Conservation (phyloP, 2,329 filamentous ascomycete species). For the Colletotrichum phormii region DNA sequence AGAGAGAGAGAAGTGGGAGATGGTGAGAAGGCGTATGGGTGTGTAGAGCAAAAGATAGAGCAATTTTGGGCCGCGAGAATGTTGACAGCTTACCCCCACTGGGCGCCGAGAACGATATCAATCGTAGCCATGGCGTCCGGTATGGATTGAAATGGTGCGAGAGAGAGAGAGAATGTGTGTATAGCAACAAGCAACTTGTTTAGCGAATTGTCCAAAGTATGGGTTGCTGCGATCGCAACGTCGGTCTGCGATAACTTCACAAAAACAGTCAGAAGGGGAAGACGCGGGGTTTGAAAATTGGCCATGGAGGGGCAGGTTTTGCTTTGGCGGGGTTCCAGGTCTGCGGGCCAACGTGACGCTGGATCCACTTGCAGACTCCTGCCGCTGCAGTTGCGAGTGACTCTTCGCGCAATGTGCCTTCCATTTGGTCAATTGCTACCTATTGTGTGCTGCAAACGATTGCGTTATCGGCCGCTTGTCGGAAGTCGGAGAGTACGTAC, state of each 20-base stretch:
- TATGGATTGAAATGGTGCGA: background rate
- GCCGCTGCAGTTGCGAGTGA: background rate
- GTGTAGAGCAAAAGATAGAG: slow-evolving; percentile 32
- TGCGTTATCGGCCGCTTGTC: slow-evolving; percentile 25
- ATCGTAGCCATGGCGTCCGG: slow-evolving; percentile 40
- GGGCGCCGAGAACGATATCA: slow-evolving; percentile 50
- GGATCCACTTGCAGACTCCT: background rate
- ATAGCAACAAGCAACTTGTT: slow-evolving; percentile 28
- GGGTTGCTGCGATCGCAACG: slow-evolving; percentile 37
- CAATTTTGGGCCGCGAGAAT: slow-evolving; percentile 31
- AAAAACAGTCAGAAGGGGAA: slow-evolving; percentile 35
- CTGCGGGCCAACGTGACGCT: background rate
- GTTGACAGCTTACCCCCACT: slow-evolving; percentile 49
- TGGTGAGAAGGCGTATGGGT: background rate
- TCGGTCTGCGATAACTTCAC: slow-evolving; percentile 37
- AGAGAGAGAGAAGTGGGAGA: background rate
- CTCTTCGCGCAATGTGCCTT: background rate
- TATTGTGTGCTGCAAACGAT: background rate
- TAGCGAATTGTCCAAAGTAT: slow-evolving; percentile 28
- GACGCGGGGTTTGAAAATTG: slow-evolving; percentile 36
- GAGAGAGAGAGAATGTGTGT: background rate
- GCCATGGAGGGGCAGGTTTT: slow-evolving; percentile 37
- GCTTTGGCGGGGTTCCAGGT: slow-evolving; percentile 29
- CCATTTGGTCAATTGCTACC: background rate
- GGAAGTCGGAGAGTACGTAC: slow-evolving; percentile 1